Base-by-base conservation (phyloP, 2,329 filamentous ascomycete genomes). In the Zopfia rhizophila region DNA sequence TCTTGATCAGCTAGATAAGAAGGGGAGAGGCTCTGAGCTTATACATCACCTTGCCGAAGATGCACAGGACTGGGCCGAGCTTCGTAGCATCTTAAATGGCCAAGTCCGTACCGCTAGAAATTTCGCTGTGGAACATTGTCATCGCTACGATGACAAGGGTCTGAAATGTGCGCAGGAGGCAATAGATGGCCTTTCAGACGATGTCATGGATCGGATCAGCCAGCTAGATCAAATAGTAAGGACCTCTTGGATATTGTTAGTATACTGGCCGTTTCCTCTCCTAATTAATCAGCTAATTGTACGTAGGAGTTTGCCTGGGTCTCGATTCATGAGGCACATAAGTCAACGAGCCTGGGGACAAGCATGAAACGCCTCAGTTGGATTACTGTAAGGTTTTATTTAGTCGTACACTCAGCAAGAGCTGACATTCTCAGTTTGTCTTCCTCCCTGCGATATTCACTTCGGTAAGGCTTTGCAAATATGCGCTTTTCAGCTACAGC, bases 311-410 rank as follows among this genome's bases (percentile, higher is more conserved):
- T 50, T 28, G 47, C 42, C 7, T 50, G 41, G 47, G 35, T 50
- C 7, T 50, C 47, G 8, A 50, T 46, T 19, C 45, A 45, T 29
- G 47, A 50, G 25, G 47, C 47, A 11, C 47, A 50, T 18, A 35
- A 22, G 21, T 50, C 47, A 7, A 45, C 47, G 13, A 50, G 35
- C 23, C 36, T 46, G 16, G 47, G 41, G 7, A 45, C 40, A 4
- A 50, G 47, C 37, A 46, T 50, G 12, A 50, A 50, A 14, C 35
- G 47, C 13, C 42, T 46, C 5, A 50, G 40, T 21, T 50, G 47
- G 47, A 28, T 50, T 25, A 50, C 47, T 12, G 47, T 45, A 37
- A 30, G 42, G 13, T n/a, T n/a, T n/a, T n/a, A n/a, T n/a, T n/a
- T n/a, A n/a, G n/a, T n/a, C n/a, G n/a, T n/a, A n/a, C n/a, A n/a